Percentiles rank a stretch among this genome's conserved stretches.
Conservation (phyloP, 2,329 filamentous ascomycete genomes). For the Fusarium sp. region DNA sequence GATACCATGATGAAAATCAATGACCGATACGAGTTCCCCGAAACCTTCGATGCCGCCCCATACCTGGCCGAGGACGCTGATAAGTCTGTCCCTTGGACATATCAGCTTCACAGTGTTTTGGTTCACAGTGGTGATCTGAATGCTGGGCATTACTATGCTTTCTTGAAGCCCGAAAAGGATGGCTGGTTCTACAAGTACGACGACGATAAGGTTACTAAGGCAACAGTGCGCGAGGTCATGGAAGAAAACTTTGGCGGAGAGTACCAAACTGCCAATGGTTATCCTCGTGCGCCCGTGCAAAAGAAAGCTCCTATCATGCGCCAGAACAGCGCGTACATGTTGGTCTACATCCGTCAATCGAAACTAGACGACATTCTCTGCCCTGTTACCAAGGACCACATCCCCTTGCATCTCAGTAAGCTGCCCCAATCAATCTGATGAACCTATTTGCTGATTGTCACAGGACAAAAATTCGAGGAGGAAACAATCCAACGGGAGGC, state of each 20-base stretch:
- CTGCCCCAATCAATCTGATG: neutral
- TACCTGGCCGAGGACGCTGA: slow-evolving; percentile 90
- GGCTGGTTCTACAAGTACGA: slow-evolving; percentile 98
- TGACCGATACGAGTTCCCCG: slow-evolving; percentile 90
- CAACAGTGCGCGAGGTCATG: slow-evolving; percentile 88
- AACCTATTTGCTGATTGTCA: slow-evolving; percentile 30
- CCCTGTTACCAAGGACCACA: slow-evolving; percentile 79
- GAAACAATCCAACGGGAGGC: slow-evolving; percentile 82
- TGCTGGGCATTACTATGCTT: slow-evolving; percentile 98
- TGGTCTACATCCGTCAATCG: slow-evolving; percentile 94
- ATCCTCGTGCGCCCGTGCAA: slow-evolving; percentile 59
- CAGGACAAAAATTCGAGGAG: slow-evolving; percentile 81
- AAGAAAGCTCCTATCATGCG: slow-evolving; percentile 71
- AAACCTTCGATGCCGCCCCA: slow-evolving; percentile 83
- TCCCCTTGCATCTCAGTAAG: slow-evolving; percentile 83
- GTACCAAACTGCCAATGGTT: slow-evolving; percentile 67
- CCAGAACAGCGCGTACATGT: slow-evolving; percentile 93
- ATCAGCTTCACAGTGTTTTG: slow-evolving; percentile 93
- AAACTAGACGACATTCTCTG: slow-evolving; percentile 85
- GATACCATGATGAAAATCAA: slow-evolving; percentile 99
- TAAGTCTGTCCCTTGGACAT: slow-evolving; percentile 87
- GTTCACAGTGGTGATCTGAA: slow-evolving; percentile 98
- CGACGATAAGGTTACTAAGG: slow-evolving; percentile 95
- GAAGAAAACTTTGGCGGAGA: slow-evolving; percentile 98
- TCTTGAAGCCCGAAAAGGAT: slow-evolving; percentile 91